phyloP scores from a whole-genome alignment of 1,284 basidiomycete genomes.

The Cystobasidium slooffiae region DNA sequence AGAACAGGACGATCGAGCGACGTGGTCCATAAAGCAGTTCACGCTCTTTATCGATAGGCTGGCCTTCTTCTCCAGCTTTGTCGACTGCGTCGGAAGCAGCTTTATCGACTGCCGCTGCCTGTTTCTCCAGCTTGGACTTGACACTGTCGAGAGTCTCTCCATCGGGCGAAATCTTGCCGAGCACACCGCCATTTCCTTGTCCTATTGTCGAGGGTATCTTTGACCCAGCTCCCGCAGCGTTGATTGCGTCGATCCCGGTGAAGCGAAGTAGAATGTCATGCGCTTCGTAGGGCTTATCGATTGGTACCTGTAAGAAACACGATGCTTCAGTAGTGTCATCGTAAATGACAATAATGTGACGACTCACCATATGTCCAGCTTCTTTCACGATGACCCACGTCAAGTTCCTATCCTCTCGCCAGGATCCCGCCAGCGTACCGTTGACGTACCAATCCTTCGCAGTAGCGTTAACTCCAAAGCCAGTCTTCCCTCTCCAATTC shows the following conservation, averaged over 20 bases:
- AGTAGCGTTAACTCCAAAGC: conserved; percentile 76
- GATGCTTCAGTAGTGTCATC: background rate
- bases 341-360: background rate
- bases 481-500: conserved; percentile 80
- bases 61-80: conserved; percentile 32
- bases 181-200: conserved; percentile 63
- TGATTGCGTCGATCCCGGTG: conserved; percentile 83
- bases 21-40: conserved; percentile 51
- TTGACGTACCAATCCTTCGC: conserved; percentile 79
- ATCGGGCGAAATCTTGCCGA: conserved; percentile 54
- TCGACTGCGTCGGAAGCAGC: conserved; percentile 36
- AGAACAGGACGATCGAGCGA: conserved; percentile 49
- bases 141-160: conserved; percentile 44
- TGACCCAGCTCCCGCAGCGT: conserved; percentile 72
- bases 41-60: conserved; percentile 49
- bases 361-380: conserved; percentile 84
- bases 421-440: conserved; percentile 82
- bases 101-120: conserved; percentile 18
- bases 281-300: conserved; percentile 80
- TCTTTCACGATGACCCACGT: conserved; percentile 87
- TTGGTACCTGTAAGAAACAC: conserved; percentile 58
- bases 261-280: conserved; percentile 99
- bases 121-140: conserved; percentile 26
- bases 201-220: conserved; percentile 76
- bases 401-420: conserved; percentile 84